phyloP scores from a whole-genome alignment of 345 rosid species.

The Murraya paniculata region DNA sequence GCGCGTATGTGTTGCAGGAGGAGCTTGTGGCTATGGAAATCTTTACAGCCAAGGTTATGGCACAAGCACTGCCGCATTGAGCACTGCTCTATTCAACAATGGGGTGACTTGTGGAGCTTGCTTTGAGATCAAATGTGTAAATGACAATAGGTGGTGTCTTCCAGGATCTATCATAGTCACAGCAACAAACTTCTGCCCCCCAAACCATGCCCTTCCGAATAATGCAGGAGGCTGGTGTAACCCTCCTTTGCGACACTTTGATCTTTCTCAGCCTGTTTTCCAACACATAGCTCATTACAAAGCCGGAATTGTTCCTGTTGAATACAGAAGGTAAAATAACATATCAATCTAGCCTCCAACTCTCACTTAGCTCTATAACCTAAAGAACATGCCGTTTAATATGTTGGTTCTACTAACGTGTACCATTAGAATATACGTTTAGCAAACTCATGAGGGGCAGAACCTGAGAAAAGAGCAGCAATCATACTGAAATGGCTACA shows the following conservation, averaged over 20 bases:
- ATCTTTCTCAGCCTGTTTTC: conserved; percentile 38
- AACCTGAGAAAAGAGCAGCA: too few species aligned
- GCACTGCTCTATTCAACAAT: conserved; percentile 31
- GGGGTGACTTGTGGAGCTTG: conserved; percentile 38
- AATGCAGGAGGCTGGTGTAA: conserved; percentile 42
- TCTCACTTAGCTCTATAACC: background rate
- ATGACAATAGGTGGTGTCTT: conserved; percentile 30
- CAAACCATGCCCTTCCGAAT: conserved; percentile 29
- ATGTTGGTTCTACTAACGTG: too few species aligned
- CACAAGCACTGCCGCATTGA: conserved; percentile 26
- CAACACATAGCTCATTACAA: conserved; percentile 33
- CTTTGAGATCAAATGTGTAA: conserved; percentile 34
- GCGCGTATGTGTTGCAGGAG: conserved; percentile 4
- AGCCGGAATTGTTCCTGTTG: conserved; percentile 37
- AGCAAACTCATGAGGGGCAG: too few species aligned
- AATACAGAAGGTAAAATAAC: conserved; percentile 26
- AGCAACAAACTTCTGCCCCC: conserved; percentile 44
- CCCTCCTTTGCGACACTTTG: conserved; percentile 33
- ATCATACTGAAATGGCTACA: too few species aligned
- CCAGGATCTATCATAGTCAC: conserved; percentile 32
- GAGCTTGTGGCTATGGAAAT: conserved; percentile 33
- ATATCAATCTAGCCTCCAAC: too few species aligned
- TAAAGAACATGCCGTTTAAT: too few species aligned
- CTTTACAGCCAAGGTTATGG: conserved; percentile 32
- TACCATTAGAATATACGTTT: too few species aligned